These are phyloP conservation scores for Diutina rugosa DNA, from an alignment of 1,139 yeast species.

Conservation along the genomic window DNA sequence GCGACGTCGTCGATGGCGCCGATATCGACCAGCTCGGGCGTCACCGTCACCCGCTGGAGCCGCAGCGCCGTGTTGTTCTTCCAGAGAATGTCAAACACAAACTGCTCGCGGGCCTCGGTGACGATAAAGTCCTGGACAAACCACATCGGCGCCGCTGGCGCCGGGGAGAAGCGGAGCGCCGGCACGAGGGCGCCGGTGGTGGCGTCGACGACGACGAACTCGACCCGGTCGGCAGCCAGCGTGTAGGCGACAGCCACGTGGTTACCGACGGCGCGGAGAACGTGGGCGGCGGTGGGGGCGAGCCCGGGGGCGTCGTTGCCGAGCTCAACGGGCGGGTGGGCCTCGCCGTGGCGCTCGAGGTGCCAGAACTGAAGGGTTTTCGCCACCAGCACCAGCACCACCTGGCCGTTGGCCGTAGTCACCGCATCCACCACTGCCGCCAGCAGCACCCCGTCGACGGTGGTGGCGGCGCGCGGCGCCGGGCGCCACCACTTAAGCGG, in stretches of 20 bases:
- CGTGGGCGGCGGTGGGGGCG: slow-evolving; percentile 18
- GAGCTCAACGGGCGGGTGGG: slow-evolving; percentile 9
- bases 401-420: neutral
- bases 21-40: neutral
- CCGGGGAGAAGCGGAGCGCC: neutral
- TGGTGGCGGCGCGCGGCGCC: neutral
- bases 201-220: slow-evolving; percentile 11
- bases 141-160: neutral
- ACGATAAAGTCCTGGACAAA: slow-evolving; percentile 1
- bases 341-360: slow-evolving; percentile 18
- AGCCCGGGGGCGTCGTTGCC: slow-evolving; percentile 14
- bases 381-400: slow-evolving; percentile 26
- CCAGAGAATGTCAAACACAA: neutral
- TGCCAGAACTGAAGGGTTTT: slow-evolving; percentile 48
- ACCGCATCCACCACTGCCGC: neutral
- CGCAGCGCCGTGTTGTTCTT: neutral
- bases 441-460: slow-evolving; percentile 4
- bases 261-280: slow-evolving; percentile 11
- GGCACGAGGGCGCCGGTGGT: neutral
- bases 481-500: neutral
- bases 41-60: neutral
- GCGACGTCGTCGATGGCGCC: neutral
- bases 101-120: neutral
- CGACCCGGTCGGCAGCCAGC: slow-evolving; percentile 11
- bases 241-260: slow-evolving; percentile 4